A percentile compares a stretch with the other conserved stretches of the same genome.
Evolutionary conservation across 2,329 filamentous ascomycete species (phyloP).

Genomic region (Fusarium oxysporum): DNA sequence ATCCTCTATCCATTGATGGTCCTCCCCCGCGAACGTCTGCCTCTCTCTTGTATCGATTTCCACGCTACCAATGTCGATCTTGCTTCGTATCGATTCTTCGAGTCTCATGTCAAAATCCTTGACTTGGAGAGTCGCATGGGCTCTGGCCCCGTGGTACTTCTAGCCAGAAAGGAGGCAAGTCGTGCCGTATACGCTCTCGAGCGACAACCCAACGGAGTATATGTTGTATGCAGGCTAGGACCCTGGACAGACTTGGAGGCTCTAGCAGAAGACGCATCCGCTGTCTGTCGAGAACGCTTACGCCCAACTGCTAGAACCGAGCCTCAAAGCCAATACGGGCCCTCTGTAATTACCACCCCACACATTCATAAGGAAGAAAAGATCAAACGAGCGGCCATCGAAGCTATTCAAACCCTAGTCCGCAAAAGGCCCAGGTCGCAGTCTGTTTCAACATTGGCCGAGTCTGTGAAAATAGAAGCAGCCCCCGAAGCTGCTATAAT

Average conservation of each 20-base stretch:
- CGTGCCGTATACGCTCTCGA: constrained; percentile 73
- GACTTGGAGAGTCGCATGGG: constrained; percentile 72
- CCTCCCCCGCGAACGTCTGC: constrained; percentile 69
- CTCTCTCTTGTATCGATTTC: constrained; percentile 72
- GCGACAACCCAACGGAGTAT: constrained; percentile 69
- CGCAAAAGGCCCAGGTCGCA: constrained; percentile 62
- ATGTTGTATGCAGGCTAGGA: constrained; percentile 76
- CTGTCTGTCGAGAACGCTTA: constrained; percentile 49
- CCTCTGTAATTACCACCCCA: constrained; percentile 55
- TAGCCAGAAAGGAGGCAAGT: constrained; percentile 69
- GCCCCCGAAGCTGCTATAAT: constrained; percentile 19
- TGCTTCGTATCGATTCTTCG: constrained; percentile 66
- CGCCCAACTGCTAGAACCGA: constrained; percentile 30
- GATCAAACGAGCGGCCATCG: constrained; percentile 69
- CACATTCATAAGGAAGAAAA: constrained; percentile 63
- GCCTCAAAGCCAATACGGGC: constrained; percentile 32
- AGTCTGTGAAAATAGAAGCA: constrained; percentile 38
- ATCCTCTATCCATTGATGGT: constrained; percentile 71
- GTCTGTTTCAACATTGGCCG: constrained; percentile 54
- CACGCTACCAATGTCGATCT: constrained; percentile 62
- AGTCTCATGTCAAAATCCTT: constrained; percentile 71
- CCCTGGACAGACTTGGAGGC: constrained; percentile 71
- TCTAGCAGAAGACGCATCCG: constrained; percentile 63
- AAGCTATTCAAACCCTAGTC: constrained; percentile 71
- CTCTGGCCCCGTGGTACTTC: constrained; percentile 65